phyloP scores from a whole-genome alignment of 305 asterid genomes.

The Fraxinus albicans region DNA sequence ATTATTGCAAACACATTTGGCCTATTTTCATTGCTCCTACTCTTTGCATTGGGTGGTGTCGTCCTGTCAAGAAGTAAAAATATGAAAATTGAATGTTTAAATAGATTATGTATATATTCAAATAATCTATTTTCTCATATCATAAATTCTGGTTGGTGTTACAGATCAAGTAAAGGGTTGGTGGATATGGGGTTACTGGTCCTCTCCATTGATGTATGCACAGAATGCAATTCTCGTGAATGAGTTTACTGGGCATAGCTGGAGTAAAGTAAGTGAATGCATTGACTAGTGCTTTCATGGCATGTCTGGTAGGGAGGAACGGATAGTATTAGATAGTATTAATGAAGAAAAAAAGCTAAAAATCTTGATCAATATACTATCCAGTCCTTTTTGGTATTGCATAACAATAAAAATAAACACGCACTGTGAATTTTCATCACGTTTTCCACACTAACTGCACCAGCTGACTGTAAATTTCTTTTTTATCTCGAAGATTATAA shows the following conservation, averaged over 20 bases:
- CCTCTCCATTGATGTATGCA: conserved; percentile 73
- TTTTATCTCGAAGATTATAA: background rate
- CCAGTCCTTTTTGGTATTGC: background rate
- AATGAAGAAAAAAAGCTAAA: background rate
- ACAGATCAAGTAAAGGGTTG: conserved; percentile 59
- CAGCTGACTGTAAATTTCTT: background rate
- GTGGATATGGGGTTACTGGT: conserved; percentile 85
- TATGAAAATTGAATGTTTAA: conserved; percentile 9
- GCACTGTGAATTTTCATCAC: background rate
- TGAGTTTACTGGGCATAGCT: conserved; percentile 63
- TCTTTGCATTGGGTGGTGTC: conserved; percentile 65
- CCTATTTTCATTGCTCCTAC: conserved; percentile 54
- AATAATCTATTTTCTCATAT: conserved; percentile 13
- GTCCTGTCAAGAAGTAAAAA: conserved; percentile 59
- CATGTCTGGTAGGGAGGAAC: background rate
- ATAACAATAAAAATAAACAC: background rate
- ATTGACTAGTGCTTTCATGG: background rate
- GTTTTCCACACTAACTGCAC: background rate
- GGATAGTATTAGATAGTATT: background rate
- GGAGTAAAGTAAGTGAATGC: conserved; percentile 51
- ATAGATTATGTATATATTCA: background rate
- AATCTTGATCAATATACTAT: background rate
- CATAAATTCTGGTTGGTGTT: conserved; percentile 12
- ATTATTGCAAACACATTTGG: conserved; percentile 72
- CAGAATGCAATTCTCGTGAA: conserved; percentile 65